A percentile compares a stretch with the other conserved stretches of the same genome.
phyloP scores from a whole-genome alignment of 768 basidiomycete genomes.

The Crucibulum laeve region DNA sequence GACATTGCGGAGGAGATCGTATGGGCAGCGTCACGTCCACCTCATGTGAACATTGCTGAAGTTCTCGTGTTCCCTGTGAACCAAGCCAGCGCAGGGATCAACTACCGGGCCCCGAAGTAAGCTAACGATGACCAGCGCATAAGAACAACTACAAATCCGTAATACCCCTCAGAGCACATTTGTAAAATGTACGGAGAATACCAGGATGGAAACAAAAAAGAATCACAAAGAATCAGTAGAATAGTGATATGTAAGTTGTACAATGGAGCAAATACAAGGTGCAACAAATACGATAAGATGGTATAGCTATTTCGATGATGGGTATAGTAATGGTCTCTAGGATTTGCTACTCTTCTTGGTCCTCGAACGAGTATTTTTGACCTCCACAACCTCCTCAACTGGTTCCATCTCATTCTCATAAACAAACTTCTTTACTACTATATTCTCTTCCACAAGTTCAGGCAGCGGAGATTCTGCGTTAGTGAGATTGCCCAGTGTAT shows the following conservation, averaged over 20 bases:
- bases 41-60: constrained; percentile 90
- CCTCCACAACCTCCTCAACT: constrained; percentile 20
- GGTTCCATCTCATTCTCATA: constrained; percentile 67
- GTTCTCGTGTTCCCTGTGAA: constrained; percentile 74
- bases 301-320: constrained; percentile 1
- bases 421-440: constrained; percentile 74
- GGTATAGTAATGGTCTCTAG: constrained; percentile 9
- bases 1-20: constrained; percentile 98
- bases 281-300: neutral
- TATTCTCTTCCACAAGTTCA: constrained; percentile 58
- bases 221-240: no score
- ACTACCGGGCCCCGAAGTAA: constrained; percentile 43
- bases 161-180: no score
- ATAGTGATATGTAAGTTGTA: neutral
- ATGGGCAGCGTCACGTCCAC: constrained; percentile 89
- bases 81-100: constrained; percentile 67
- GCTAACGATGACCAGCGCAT: no score
- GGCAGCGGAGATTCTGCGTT: constrained; percentile 50
- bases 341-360: constrained; percentile 42
- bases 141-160: no score
- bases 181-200: no score
- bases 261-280: neutral
- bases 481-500: constrained; percentile 68
- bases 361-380: constrained; percentile 55
- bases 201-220: no score